Percentiles rank a stretch among this genome's conserved stretches.
Evolutionary conservation across 306 rosid genomes (phyloP).

Genomic region (Spatholobus suberectus): DNA sequence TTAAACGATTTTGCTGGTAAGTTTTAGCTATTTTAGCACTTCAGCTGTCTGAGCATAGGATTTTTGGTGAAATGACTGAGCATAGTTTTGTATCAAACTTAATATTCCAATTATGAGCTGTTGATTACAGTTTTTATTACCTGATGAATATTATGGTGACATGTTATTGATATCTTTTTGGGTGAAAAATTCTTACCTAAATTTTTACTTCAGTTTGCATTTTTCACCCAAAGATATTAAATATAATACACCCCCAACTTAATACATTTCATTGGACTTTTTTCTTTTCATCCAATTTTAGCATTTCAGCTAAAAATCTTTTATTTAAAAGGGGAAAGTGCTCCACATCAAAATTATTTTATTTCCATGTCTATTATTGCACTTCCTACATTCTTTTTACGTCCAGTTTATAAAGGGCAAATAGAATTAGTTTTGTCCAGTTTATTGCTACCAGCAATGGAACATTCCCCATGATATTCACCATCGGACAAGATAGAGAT

Average conservation of each 20-base stretch:
- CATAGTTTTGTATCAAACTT: background rate
- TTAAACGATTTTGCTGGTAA: background rate
- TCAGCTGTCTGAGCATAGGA: background rate
- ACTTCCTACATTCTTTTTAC: background rate
- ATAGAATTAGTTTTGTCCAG: conserved; percentile 74
- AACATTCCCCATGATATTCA: conserved; percentile 75
- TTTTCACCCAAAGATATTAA: background rate
- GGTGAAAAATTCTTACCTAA: background rate
- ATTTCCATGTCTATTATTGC: background rate
- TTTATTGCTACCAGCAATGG: conserved; percentile 62
- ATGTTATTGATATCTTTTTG: background rate
- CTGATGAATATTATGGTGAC: background rate
- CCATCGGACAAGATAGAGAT: conserved; percentile 84
- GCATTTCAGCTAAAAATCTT: too few relatives aligned
- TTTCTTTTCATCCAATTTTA: too few relatives aligned
- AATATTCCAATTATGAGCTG: background rate
- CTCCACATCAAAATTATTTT: background rate
- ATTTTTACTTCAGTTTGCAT: background rate
- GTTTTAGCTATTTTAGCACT: background rate
- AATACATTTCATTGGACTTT: too few relatives aligned
- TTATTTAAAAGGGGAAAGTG: background rate
- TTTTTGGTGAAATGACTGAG: conserved; percentile 1
- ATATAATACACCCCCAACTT: too few relatives aligned
- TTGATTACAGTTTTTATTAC: background rate
- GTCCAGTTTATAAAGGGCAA: conserved; percentile 59